Conservation (phyloP, 1,284 basidiomycete species). For the Waitea zeae region DNA sequence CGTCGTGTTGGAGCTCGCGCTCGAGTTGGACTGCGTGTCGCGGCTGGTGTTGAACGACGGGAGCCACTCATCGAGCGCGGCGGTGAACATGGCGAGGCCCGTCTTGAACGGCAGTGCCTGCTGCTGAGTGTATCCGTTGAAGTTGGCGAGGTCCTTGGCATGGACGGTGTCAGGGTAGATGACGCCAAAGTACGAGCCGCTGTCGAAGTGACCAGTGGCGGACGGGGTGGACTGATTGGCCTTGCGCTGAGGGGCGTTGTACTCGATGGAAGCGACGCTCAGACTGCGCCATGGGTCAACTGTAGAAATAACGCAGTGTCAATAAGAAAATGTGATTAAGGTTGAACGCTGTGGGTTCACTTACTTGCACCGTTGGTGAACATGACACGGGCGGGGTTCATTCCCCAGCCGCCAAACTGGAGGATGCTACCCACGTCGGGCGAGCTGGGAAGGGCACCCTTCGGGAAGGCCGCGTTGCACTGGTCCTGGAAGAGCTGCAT, state of each 20-base stretch:
- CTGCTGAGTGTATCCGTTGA: conserved; percentile 27
- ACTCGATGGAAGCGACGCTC: conserved; percentile 30
- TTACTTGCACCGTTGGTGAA: conserved; percentile 33
- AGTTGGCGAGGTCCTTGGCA: conserved; percentile 22
- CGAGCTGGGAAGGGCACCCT: conserved; percentile 16
- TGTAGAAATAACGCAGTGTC: conserved; percentile 7
- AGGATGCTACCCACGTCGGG: conserved; percentile 25
- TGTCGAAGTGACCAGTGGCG: conserved; percentile 20
- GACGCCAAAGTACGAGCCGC: conserved; percentile 10
- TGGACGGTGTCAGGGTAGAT: conserved; percentile 30
- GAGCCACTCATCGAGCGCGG: conserved; percentile 29
- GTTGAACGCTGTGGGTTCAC: conserved; percentile 8
- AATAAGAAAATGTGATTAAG: neutral
- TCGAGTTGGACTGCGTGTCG: no score
- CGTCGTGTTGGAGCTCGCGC: no score
- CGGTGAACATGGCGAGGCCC: conserved; percentile 24
- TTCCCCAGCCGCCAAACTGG: conserved; percentile 32
- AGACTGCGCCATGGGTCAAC: conserved; percentile 37
- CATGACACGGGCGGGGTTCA: conserved; percentile 27
- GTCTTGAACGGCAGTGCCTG: conserved; percentile 26
- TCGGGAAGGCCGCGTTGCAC: conserved; percentile 21
- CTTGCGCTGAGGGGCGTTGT: conserved; percentile 23
- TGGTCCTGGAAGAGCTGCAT: conserved; percentile 24
- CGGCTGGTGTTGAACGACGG: conserved; percentile 25
- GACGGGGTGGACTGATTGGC: conserved; percentile 19